These are phyloP conservation scores for Litsea cubeba DNA, from an alignment of 164 flowering plant species.

Conservation along the genomic window DNA sequence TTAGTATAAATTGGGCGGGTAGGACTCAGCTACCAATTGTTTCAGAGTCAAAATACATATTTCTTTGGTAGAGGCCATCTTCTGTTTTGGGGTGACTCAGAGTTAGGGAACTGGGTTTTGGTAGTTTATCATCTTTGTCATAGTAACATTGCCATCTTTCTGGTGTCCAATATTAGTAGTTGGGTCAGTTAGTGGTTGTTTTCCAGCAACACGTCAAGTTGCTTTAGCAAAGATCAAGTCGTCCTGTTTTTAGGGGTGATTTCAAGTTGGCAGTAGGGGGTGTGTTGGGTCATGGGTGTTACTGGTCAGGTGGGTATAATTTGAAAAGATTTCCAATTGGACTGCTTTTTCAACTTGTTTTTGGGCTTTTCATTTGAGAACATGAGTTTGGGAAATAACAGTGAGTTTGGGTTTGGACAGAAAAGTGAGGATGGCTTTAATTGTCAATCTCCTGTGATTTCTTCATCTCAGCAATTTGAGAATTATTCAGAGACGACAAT, in stretches of 20 bases:
- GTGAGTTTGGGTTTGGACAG: conserved; percentile 46
- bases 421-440: conserved; percentile 29
- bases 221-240: not conserved
- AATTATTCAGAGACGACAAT: conserved; percentile 32
- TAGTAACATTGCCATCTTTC: too few species aligned
- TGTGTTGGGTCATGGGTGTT: not conserved
- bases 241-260: conserved; percentile 2
- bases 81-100: not conserved
- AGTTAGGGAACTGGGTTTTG: not conserved
- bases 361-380: conserved; percentile 11
- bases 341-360: conserved; percentile 1
- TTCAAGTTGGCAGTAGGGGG: not conserved
- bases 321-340: conserved; percentile 6
- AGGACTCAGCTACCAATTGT: not conserved
- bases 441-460: conserved; percentile 36
- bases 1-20: conserved; percentile 2
- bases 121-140: not conserved
- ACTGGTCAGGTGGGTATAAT: not conserved
- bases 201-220: not conserved
- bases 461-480: conserved; percentile 23
- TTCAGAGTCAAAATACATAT: not conserved
- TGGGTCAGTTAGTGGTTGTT: not conserved
- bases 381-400: conserved; percentile 46
- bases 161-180: not conserved
- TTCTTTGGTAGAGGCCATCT: not conserved